Evolutionary conservation across 768 basidiomycete species (phyloP), one percentile per base, ranked within the genome.

Genomic region (Xanthoconium purpureum): DNA sequence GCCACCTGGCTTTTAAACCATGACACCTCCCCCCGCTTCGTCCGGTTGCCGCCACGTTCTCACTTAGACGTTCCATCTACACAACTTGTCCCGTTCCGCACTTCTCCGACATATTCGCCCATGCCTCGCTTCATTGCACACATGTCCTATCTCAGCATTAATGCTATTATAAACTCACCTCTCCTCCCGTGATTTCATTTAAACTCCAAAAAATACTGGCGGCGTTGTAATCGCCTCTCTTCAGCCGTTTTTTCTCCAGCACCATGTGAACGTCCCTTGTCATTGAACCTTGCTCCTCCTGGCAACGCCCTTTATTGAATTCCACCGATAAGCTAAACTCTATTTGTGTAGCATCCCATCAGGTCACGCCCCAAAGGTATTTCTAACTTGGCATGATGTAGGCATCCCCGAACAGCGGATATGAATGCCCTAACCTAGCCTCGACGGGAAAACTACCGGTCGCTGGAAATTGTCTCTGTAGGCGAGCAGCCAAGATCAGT

Each of bases 1-100:
- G 47, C 91, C 93, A 17, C 91, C 92, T 55, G 93, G 93, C 48
- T 93, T 94, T 76, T 94, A 75, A 80, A 17, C 40, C 10, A 33
- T 54, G 45, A 47, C 52, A 39, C 44, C 33, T 15, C 28, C 29
- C 14, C 12, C n/a, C 39, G 29, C 32, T 28, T 39, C 47, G 54
- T 38, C 40, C 32, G 18, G 35, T 55, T 50, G 51, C 46, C 54
- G 17, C 15, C 30, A 30, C 35, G 14, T 29, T 24, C 28, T n/a
- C 48, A 37, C 11, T 15, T 28, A 55, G 57, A 54, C 56, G 33
- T 52, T 47, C 39, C 58, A 60, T 44, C 51, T 62, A 58, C 49
- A 43, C 55, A 49, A 56, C 56, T 61, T 44, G 55, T 54, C 52
- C 56, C 59, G 44, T 40, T 54, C 60, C 58, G 57, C 62, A 48